Evolutionary conservation across 306 rosid species (phyloP), one percentile per base, ranked within the genome.

Genomic region (Fragaria ananassa): DNA sequence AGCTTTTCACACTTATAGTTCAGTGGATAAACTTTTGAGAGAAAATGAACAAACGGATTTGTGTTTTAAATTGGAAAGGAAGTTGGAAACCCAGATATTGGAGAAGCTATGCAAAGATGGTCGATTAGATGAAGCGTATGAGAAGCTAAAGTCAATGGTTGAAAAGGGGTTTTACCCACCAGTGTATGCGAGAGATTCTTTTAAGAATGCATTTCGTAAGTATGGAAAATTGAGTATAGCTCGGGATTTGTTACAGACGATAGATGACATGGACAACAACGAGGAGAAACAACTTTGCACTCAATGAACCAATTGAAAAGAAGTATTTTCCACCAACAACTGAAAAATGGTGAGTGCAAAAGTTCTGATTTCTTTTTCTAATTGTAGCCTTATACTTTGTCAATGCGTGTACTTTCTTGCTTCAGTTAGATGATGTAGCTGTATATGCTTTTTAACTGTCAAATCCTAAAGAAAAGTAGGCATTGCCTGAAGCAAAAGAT

Each of bases 71-170:
- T 47, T 91, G 86, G 90, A 85, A 74, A 81, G 77, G 53, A 88
- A 91, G 69, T 75, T 83, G 80, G 91, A 87, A 75, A 83, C 79
- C 72, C 91, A 85, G 72, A 80, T 69, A 67, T 75, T 91, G 86
- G 86, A 75, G 78, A 91, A 91, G 83, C 80, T 88, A 60, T 88
- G 91, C 62, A 87, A 83, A 74, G 79, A 8, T 31, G 89, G 83
- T 65, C 79, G 74, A 71, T 74, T 88, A 80, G 88, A 71, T 80
- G 91, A 72, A n/a, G 93, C 96, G 14, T 84, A 73, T 68, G 91
- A 84, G 78, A 87, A 88, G 81, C 80, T 85, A 1, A 78, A 84
- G 49, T 82, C 84, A 35, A 87, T 91, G 91, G 81, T 91, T 44
- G 88, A 81, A 68, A 84, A 81, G 67, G 89, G 91, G 21, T 74